These are phyloP conservation scores for Calonectria hongkongensis DNA, from an alignment of 2,329 filamentous ascomycete genomes.

Conservation along the genomic window DNA sequence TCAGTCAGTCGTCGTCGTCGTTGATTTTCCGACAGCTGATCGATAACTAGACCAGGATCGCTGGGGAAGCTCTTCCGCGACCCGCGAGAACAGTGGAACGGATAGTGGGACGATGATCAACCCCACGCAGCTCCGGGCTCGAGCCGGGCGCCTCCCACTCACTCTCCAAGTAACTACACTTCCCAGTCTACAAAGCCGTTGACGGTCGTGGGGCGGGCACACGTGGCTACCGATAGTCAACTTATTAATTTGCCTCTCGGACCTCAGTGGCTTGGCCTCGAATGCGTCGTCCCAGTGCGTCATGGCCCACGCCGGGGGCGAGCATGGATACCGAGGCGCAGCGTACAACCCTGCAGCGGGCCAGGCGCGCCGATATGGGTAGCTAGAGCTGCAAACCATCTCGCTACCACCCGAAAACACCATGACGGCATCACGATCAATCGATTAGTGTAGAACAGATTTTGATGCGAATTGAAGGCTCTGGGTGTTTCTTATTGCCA, in stretches of 20 bases:
- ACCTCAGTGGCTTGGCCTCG: slow-evolving; percentile 16
- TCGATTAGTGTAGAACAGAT: background rate
- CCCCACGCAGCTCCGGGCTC: slow-evolving; percentile 33
- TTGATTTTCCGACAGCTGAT: background rate
- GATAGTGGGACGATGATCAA: slow-evolving; percentile 38
- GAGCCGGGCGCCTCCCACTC: slow-evolving; percentile 33
- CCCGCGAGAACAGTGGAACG: slow-evolving; percentile 46
- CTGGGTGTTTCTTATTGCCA: background rate
- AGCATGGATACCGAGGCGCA: slow-evolving; percentile 15
- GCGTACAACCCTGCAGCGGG: slow-evolving; percentile 16
- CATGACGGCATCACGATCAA: slow-evolving; percentile 20
- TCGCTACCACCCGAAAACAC: slow-evolving; percentile 21
- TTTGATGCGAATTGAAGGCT: background rate
- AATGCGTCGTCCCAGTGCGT: slow-evolving; percentile 15
- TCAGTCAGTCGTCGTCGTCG: slow-evolving; percentile 22
- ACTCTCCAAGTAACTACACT: too few relatives aligned
- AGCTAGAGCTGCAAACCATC: slow-evolving; percentile 10
- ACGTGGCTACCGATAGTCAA: slow-evolving; percentile 37
- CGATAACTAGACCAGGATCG: slow-evolving; percentile 18
- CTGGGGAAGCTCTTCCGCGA: slow-evolving; percentile 31
- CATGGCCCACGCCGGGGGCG: background rate
- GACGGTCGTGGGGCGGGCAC: slow-evolving; percentile 38
- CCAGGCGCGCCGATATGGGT: slow-evolving; percentile 2
- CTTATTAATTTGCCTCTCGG: background rate
- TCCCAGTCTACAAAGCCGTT: background rate